phyloP scores from a whole-genome alignment of 495 filamentous ascomycete genomes.

The Penicillium paradoxum region DNA sequence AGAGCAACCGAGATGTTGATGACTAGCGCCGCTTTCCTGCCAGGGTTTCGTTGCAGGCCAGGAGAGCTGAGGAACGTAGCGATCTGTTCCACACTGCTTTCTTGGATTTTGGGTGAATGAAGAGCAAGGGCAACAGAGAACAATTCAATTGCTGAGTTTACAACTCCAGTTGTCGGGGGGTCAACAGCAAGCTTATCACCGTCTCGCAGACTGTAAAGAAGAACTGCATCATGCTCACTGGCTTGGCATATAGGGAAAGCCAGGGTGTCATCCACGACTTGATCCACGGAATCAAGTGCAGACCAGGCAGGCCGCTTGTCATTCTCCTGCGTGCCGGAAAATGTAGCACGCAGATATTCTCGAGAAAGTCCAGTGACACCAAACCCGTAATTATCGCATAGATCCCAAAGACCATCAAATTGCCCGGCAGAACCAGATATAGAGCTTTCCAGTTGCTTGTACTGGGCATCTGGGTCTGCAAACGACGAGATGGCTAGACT shows the following conservation, averaged over 20 bases:
- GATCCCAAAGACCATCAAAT: slow-evolving; percentile 92
- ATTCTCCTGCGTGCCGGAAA: slow-evolving; percentile 65
- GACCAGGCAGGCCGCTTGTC: slow-evolving; percentile 54
- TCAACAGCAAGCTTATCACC: slow-evolving; percentile 56
- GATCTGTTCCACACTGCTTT: slow-evolving; percentile 91
- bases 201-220: slow-evolving; percentile 59
- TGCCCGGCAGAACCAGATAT: slow-evolving; percentile 87
- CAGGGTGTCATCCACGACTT: slow-evolving; percentile 62
- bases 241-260: slow-evolving; percentile 75
- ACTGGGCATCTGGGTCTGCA: slow-evolving; percentile 83
- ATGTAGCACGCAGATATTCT: slow-evolving; percentile 64
- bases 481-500: slow-evolving; percentile 90
- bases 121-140: slow-evolving; percentile 88
- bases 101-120: slow-evolving; percentile 85
- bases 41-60: slow-evolving; percentile 76
- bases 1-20: slow-evolving; percentile 86
- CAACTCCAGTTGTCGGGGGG: slow-evolving; percentile 85
- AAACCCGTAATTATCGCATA: slow-evolving; percentile 90
- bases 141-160: slow-evolving; percentile 86
- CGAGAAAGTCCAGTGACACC: slow-evolving; percentile 81
- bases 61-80: slow-evolving; percentile 77
- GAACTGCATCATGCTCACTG: slow-evolving; percentile 83
- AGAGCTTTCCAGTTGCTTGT: slow-evolving; percentile 80
- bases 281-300: slow-evolving; percentile 59
- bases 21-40: slow-evolving; percentile 80